Evolutionary conservation across 805 yeast genomes (phyloP).

Genomic region (Blastobotrys muscicola): DNA sequence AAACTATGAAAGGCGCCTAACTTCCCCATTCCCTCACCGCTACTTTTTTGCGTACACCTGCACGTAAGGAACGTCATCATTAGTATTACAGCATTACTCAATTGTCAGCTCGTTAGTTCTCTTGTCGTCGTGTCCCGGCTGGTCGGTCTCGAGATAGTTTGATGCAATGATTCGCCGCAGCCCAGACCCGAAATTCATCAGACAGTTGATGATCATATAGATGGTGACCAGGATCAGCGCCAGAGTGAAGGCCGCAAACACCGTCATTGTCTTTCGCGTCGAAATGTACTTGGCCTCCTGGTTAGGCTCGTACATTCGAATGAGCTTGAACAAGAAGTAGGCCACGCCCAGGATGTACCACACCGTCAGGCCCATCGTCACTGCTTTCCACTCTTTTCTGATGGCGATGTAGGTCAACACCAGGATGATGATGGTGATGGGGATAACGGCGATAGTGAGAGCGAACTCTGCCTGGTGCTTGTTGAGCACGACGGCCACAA

Average conservation of each 20-base stretch:
- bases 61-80: too few relatives aligned
- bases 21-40: too few relatives aligned
- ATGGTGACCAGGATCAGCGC: slow-evolving; percentile 31
- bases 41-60: too few relatives aligned
- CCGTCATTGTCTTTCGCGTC: slow-evolving; percentile 35
- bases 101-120: too few relatives aligned
- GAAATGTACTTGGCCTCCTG: slow-evolving; percentile 30
- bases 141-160: too few relatives aligned
- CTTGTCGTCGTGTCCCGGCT: too few relatives aligned
- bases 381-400: slow-evolving; percentile 25
- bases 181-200: slow-evolving; percentile 22
- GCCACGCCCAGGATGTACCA: slow-evolving; percentile 31
- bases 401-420: slow-evolving; percentile 31
- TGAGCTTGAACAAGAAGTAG: slow-evolving; percentile 38
- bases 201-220: slow-evolving; percentile 19
- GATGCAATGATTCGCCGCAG: slow-evolving; percentile 4
- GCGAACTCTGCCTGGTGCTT: slow-evolving; percentile 36
- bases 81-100: too few relatives aligned
- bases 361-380: slow-evolving; percentile 25
- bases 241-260: slow-evolving; percentile 37
- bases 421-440: slow-evolving; percentile 33
- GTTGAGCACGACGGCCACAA: slow-evolving; percentile 35
- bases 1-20: too few relatives aligned
- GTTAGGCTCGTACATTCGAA: slow-evolving; percentile 36
- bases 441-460: slow-evolving; percentile 37